Conservation (phyloP, 805 yeast genomes). For the Komagataella pseudopastoris region DNA sequence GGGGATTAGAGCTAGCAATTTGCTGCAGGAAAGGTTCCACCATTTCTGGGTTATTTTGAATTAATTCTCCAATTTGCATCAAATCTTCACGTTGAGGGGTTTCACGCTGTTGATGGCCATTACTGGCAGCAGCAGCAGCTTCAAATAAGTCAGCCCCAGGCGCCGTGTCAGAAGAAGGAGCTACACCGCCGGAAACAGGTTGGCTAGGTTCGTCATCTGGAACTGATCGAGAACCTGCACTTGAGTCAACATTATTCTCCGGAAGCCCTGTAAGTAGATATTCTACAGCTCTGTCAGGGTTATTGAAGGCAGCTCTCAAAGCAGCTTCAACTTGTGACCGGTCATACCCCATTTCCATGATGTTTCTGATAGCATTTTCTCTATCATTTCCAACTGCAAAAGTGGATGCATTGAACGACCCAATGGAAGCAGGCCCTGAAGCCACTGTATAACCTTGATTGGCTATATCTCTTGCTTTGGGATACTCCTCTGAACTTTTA, state of each 20-base stretch:
- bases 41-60: constrained; percentile 79
- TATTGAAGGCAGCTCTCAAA: constrained; percentile 87
- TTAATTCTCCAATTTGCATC: constrained; percentile 58
- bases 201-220: constrained; percentile 2
- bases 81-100: constrained; percentile 20
- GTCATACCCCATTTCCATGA: constrained; percentile 94
- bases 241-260: constrained; percentile 24
- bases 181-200: constrained; percentile 1
- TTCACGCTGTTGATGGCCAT: constrained; percentile 11
- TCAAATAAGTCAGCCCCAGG: constrained; percentile 34
- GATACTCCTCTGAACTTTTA: constrained; percentile 18
- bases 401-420: constrained; percentile 28
- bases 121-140: constrained; percentile 29
- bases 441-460: constrained; percentile 10
- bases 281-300: constrained; percentile 97
- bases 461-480: constrained; percentile 16
- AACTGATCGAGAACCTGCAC: constrained; percentile 10
- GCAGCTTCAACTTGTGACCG: constrained; percentile 83
- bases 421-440: constrained; percentile 9
- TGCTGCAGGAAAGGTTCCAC: constrained; percentile 76
- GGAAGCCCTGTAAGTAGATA: constrained; percentile 86
- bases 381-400: constrained; percentile 71
- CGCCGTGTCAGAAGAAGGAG: constrained; percentile 9
- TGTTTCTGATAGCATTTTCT: constrained; percentile 64
- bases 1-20: constrained; percentile 72